Base-by-base conservation (phyloP, 2,329 filamentous ascomycete genomes). In the Aspergillus puulaauensis region DNA sequence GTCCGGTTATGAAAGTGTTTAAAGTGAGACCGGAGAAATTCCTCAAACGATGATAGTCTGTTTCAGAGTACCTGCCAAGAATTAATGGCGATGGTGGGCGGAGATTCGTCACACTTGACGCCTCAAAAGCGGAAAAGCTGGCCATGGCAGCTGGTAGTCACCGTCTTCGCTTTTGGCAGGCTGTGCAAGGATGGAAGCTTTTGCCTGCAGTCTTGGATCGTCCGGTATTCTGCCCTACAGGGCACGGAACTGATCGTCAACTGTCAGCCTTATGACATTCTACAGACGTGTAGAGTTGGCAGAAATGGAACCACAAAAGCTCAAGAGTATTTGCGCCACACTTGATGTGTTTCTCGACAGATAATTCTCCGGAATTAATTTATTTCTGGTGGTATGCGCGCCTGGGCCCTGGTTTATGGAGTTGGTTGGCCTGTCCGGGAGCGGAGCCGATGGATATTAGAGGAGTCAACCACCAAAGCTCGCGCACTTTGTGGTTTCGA, bases 51-150 rank as follows among this genome's bases (percentile, higher is more conserved):
- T 19, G 37, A 44, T 55, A 58, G 56, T 21, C 37, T 57, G 60
- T 61, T 61, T 61, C 53, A 61, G 31, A 9, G 8, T 23, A 17
- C 21, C 23, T 53, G 60, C 57, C 54, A 61, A 61, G 58, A 6
- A 23, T 33, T 21, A 35, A 48, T 14, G 54, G 48, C 21, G 14
- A 39, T 2, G 45, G 37, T 27, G 44, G 31, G 45, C 44, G 31
- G 45, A 43, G 15, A 40, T 37, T 53, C 44, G 23, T 14, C 55
- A 43, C 43, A 12, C 80, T 88, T 17, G 14, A 27, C 15, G 3
- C 52, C 15, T 47, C 33, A 44, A 21, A 17, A 41, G 23, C 35
- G 35, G 35, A 40, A 15, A 23, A n/a, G 11, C 37, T 44, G 19
- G 35, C 19, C 44, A 49, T 50, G 14, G 23, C 37, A 27, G 43